phyloP scores from a whole-genome alignment of 208 protist species.

The Sergeia podlipaevii region DNA sequence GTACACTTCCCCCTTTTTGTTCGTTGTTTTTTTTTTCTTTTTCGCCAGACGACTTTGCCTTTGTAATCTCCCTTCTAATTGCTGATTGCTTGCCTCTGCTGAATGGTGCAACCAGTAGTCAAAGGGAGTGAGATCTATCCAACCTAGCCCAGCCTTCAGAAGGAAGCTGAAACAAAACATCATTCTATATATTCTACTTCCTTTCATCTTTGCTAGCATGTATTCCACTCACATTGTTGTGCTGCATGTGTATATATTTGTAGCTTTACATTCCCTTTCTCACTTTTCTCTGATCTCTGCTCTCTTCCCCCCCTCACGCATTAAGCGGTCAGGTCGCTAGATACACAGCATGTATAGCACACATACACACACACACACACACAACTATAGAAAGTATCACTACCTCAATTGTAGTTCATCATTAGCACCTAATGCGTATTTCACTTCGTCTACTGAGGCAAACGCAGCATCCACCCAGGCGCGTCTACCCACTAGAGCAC shows the following conservation, averaged over 20 bases:
- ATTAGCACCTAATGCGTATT: no score
- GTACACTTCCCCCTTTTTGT: no score
- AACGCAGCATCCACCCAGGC: slow-evolving; percentile 42
- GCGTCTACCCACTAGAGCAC: slow-evolving; percentile 15
- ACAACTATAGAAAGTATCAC: no score
- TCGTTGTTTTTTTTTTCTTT: not conserved
- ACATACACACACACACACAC: no score
- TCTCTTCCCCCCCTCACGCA: not conserved
- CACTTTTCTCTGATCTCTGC: not conserved
- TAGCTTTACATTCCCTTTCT: not conserved
- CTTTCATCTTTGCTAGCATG: not conserved
- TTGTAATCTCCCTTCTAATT: slow-evolving; percentile 13
- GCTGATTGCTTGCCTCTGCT: not conserved
- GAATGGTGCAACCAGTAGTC: slow-evolving; percentile 16
- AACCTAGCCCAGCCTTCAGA: no score
- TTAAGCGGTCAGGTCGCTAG: no score
- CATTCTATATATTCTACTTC: not conserved
- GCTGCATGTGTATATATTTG: not conserved
- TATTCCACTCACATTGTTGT: not conserved
- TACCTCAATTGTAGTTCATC: no score
- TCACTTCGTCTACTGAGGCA: slow-evolving; percentile 20
- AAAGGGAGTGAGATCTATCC: slow-evolving; percentile 17
- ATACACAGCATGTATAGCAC: no score
- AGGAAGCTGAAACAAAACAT: no score
- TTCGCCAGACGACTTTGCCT: not conserved